A percentile compares a stretch with the other conserved stretches of the same genome.
Conservation (phyloP, 495 filamentous ascomycete genomes). For the Penicillium crystallinum region DNA sequence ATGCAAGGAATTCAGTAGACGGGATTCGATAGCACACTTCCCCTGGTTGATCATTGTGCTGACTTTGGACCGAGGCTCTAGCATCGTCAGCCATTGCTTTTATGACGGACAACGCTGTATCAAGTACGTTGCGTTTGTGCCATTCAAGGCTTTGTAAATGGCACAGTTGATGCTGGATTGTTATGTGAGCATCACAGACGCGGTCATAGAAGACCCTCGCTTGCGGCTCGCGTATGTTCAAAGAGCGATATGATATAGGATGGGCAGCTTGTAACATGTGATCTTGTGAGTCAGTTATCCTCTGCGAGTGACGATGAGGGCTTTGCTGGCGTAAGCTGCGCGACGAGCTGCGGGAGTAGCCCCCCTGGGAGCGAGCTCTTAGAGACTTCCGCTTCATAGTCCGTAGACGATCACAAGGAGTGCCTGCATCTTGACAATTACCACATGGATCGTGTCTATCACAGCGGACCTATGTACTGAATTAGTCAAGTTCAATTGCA, state of each 20-base stretch:
- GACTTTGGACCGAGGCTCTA: not conserved
- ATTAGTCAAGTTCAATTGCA: not conserved
- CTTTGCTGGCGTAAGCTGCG: not conserved
- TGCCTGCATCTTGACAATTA: conserved; percentile 18
- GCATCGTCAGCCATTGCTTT: not conserved
- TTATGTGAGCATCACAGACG: conserved; percentile 6
- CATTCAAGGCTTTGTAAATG: conserved; percentile 1
- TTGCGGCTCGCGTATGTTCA: not conserved
- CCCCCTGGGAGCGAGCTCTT: not conserved
- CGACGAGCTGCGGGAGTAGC: not conserved
- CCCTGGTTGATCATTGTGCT: not conserved
- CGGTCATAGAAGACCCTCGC: not conserved
- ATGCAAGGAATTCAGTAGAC: conserved; percentile 14
- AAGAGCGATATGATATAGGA: not conserved
- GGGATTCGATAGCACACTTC: not conserved
- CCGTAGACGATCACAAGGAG: conserved; percentile 5
- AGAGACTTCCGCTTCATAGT: not conserved
- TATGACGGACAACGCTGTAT: conserved; percentile 9
- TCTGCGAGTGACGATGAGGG: not conserved
- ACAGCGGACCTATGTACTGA: conserved; percentile 16
- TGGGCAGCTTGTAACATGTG: not conserved
- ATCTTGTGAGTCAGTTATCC: not conserved
- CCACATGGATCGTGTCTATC: conserved; percentile 18
- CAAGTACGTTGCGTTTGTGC: conserved; percentile 7
- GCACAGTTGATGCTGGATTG: conserved; percentile 6